Base-by-base conservation (phyloP, 495 filamentous ascomycete species). In the Penicillium bovifimosum region DNA sequence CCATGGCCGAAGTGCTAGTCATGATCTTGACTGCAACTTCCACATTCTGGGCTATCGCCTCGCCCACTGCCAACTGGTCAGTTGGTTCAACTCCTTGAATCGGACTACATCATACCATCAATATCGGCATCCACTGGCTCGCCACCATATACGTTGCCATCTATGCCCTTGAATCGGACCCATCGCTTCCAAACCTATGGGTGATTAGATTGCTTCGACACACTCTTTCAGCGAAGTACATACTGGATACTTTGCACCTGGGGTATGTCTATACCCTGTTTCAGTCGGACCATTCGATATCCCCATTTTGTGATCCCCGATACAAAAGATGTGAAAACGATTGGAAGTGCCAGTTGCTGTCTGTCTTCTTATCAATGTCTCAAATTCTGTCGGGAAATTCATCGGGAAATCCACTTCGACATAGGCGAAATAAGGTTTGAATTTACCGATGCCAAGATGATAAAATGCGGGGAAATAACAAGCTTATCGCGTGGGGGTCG, bases 361-460 rank as follows among this genome's bases (percentile, higher is more conserved):
- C 20, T 46, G 17, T n/a, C 16, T 33, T 16, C 49, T 52, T 52
- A 52, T 52, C 40, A 44, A 38, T 36, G 40, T 13, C 20, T n/a
- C 33, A 17, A 18, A 39, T 17, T 9, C n/a, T 50, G 17, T 55
- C 53, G 53, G 53, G 44, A 58, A 55, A 39, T 59, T 39, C 24
- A 26, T 55, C 41, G 52, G 39, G 33, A 34, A 54, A 54, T 54
- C 42, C 5, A 3, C 20, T 2, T 24, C 20, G 20, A 24, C 20
- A 24, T 34, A 18, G 9, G 28, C 13, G 10, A 17, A 16, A 42
- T 27, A 34, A 39, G 14, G 39, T 41, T 42, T 4, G 1, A 20
- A 43, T 51, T 55, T 46, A 24, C 53, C 53, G 53, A 55, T 46
- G 53, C 53, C 53, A 55, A 55, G 53, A 51, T 27, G 41, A 51